phyloP scores from a whole-genome alignment of 208 protist genomes.

The Trypanosoma boissoni region DNA sequence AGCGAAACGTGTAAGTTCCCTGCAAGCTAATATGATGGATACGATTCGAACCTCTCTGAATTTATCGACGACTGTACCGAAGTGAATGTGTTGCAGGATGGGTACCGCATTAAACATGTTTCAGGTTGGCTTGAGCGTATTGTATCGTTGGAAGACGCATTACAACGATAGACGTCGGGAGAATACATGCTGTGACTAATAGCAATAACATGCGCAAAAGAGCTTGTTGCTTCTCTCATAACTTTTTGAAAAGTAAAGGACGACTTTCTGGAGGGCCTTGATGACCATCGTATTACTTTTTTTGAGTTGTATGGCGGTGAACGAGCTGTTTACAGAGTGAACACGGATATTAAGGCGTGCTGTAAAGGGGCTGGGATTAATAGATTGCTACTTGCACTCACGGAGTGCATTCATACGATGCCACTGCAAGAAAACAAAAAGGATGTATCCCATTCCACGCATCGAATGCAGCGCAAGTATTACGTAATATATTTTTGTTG shows the following conservation, averaged over 20 bases:
- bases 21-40: slow-evolving; percentile 95
- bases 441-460: slow-evolving; percentile 95
- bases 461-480: slow-evolving; percentile 95
- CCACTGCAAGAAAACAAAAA: slow-evolving; percentile 80
- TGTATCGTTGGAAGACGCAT: slow-evolving; percentile 53
- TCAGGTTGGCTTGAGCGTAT: slow-evolving; percentile 83
- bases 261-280: slow-evolving; percentile 11
- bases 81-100: slow-evolving; percentile 91
- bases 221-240: slow-evolving; percentile 79
- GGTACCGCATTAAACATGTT: slow-evolving; percentile 88
- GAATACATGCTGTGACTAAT: slow-evolving; percentile 76
- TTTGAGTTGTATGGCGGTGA: slow-evolving; percentile 99
- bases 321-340: slow-evolving; percentile 90
- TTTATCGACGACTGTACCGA: slow-evolving; percentile 86
- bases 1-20: slow-evolving; percentile 30
- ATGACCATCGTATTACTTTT: slow-evolving; percentile 93
- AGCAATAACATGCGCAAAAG: slow-evolving; percentile 88
- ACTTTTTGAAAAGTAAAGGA: slow-evolving; percentile 77
- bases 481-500: slow-evolving; percentile 95
- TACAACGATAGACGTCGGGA: slow-evolving; percentile 77
- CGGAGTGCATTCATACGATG: slow-evolving; percentile 97
- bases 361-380: slow-evolving; percentile 97
- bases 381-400: slow-evolving; percentile 96
- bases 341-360: slow-evolving; percentile 85
- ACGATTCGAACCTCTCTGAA: slow-evolving; percentile 93